Evolutionary conservation across 305 asterid genomes (phyloP), one percentile per base, ranked within the genome.

Genomic region (Euphrasia arctica): DNA sequence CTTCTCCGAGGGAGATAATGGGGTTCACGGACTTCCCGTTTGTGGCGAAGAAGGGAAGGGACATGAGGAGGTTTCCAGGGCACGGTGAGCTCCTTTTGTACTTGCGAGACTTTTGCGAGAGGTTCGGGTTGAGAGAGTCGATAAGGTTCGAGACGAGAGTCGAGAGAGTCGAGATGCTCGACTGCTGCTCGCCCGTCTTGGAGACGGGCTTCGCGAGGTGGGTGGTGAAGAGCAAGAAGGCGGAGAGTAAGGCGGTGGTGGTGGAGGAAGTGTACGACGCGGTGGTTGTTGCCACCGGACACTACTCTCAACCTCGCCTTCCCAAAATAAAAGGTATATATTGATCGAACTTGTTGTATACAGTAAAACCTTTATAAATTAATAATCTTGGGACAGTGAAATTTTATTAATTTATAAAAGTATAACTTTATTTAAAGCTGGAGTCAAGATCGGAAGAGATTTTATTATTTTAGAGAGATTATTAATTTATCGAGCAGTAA

Each of bases 271-370:
- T 83, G 9, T 91, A 75, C 14, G 97, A 89, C 52, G 95, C 95
- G 3, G 92, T 89, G 77, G 93, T 91, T 41, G 95, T 89, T 0
- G 98, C 98, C 82, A 78, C 88, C n/a, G 98, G 98, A 18, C 98
- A 91, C 67, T 91, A 91, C 71, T 83, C 97, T 34, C 84, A 83
- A 13, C 97, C 97, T 2, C 62, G 84, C 70, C 56, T 91, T 80
- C 97, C 98, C 28, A 71, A 32, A 32, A 89, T 91, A 5, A 77
- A 75, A 79, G 98, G 98, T 88, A 66, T 4, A 41, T 3, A 7
- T 52, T 15, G 9, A 13, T 3, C 2, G 27, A 25, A 25, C 27
- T 25, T 25, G 27, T 25, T 25, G 27, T 25, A 25, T 25, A 25
- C 27, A 25, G 1, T 25, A 1, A 25, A 25, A 25, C 2, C 27